Percentiles rank a stretch among this genome's conserved stretches.
Evolutionary conservation across 805 yeast species (phyloP).

Genomic region (Starmerella sp.): DNA sequence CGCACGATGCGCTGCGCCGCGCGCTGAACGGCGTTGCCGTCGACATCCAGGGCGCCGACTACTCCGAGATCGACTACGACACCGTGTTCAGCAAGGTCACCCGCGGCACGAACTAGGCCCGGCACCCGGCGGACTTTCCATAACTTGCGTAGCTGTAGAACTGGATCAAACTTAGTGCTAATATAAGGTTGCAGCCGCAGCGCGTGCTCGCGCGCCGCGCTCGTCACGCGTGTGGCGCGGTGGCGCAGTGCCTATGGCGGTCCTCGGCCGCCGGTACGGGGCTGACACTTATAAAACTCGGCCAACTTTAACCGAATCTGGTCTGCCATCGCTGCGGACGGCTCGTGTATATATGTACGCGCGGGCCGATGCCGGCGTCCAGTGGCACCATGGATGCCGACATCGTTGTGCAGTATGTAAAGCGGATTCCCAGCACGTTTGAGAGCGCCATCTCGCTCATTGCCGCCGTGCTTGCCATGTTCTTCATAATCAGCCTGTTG

Average conservation of each 20-base stretch:
- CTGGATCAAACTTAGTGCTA: neutral
- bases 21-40: constrained; percentile 89
- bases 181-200: neutral
- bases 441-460: neutral
- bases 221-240: neutral
- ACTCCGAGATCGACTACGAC: constrained; percentile 91
- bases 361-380: neutral
- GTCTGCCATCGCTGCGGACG: neutral
- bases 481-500: constrained; percentile 1
- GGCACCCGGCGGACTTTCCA: neutral
- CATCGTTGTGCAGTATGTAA: neutral
- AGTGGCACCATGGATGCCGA: neutral
- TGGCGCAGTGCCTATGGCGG: too few relatives aligned
- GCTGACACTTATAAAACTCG: neutral
- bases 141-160: neutral
- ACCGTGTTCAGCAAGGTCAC: constrained; percentile 81
- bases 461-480: constrained; percentile 7
- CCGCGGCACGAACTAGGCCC: constrained; percentile 48
- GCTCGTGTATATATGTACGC: neutral
- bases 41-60: constrained; percentile 97
- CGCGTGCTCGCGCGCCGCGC: neutral
- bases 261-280: neutral
- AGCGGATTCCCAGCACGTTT: neutral
- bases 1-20: constrained; percentile 95
- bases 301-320: neutral